Conservation (phyloP, 2,329 filamentous ascomycete species). For the Alternaria alternata region DNA sequence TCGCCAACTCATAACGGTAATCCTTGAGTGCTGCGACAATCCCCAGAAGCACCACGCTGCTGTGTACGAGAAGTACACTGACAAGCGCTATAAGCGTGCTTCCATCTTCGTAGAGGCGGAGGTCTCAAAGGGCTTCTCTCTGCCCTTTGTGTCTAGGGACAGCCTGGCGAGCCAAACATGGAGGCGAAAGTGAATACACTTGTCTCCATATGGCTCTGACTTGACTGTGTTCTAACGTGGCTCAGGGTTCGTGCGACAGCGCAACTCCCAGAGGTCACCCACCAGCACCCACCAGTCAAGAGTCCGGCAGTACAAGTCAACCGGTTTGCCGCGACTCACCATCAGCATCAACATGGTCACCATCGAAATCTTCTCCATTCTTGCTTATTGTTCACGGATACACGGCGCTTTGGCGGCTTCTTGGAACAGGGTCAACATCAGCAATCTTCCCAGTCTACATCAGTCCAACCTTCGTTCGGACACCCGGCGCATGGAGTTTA, state of each 20-base stretch:
- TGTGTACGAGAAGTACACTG: conserved; percentile 90
- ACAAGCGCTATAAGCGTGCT: conserved; percentile 85
- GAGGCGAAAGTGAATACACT: conserved; percentile 50
- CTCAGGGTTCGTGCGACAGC: conserved; percentile 32
- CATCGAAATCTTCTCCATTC: conserved; percentile 47
- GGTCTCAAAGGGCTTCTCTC: conserved; percentile 67
- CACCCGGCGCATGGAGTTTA: conserved; percentile 35
- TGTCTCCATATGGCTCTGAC: conserved; percentile 27
- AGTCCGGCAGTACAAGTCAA: conserved; percentile 17
- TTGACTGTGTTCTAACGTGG: conserved; percentile 37
- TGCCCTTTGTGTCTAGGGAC: conserved; percentile 53
- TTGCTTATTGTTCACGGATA: conserved; percentile 50
- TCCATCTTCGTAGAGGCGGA: conserved; percentile 81
- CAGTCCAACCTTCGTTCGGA: conserved; percentile 32
- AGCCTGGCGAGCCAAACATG: conserved; percentile 47
- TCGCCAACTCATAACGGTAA: conserved; percentile 75
- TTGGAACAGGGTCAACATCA: conserved; percentile 34
- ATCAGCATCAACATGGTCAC: conserved; percentile 32
- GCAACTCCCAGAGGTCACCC: conserved; percentile 23
- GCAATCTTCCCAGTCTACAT: conserved; percentile 24
- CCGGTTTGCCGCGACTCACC: conserved; percentile 17
- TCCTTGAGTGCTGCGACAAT: conserved; percentile 87
- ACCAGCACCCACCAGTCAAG: conserved; percentile 23
- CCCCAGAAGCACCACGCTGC: conserved; percentile 83
- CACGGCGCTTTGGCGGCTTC: conserved; percentile 41